Base-by-base conservation (phyloP, 305 asterid genomes). In the Fraxinus latifolia region DNA sequence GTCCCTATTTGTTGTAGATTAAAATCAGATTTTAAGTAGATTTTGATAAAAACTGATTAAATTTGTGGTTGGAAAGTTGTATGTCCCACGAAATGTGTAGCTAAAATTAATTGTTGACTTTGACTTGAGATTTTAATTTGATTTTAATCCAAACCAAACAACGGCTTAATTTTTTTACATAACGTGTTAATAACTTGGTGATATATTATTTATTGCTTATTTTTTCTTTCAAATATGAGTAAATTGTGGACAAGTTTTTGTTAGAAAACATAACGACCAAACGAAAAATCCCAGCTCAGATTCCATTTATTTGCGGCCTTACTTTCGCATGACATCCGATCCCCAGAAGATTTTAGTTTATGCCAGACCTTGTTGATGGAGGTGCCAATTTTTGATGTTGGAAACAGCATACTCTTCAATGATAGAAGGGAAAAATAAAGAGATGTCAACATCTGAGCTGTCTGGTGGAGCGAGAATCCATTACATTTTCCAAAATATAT, bases 381-480 rank as follows among this genome's bases (percentile, higher is more conserved):
- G 42, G 33, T 34, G n/a, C 36, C 23, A 25, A 78, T 81, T 78
- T 79, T 14, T 83, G 72, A 73, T 80, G 84, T 87, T 74, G 77
- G 82, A 84, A 90, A 82, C 97, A 96, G 99, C 98, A 58, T 95
- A 93, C 89, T 92, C 98, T 82, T 91, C 98, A 39, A 86, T 94
- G 99, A 90, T 96, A 74, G 99, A 96, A 84, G 99, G 99, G 12
- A 96, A 93, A 86, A 87, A 88, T 86, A 97, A 91, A 89, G 98
- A 90, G 80, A 92, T 95, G 97, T 91, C 95, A 81, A 95, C 98
- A 25, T 80, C 90, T 65, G 98, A 95, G 91, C 85, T 95, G 77
- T 92, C 97, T 85, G 98, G 98, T 76, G 98, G 98, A 84, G 98
- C 98, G 77, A 90, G 98, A 88, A 90, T 95, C 77, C 98, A 92